phyloP scores from a whole-genome alignment of 2,329 filamentous ascomycete species.

The Ascochyta fabae region DNA sequence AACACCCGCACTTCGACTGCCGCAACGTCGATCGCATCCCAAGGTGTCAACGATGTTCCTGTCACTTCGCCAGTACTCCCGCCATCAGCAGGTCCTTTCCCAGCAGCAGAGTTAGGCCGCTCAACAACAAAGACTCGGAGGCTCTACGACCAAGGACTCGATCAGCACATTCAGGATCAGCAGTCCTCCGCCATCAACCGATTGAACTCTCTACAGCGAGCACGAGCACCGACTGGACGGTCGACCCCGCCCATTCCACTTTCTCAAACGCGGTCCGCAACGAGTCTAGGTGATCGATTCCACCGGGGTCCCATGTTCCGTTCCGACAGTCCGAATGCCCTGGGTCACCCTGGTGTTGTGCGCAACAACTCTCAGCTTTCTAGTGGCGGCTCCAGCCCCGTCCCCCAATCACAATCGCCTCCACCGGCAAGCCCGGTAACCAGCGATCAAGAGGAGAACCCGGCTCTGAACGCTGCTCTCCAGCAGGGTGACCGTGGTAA shows the following conservation, averaged over 20 bases:
- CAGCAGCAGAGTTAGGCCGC: conserved; percentile 61
- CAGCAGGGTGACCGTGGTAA: conserved; percentile 81
- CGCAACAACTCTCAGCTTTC: conserved; percentile 37
- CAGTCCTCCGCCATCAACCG: conserved; percentile 78
- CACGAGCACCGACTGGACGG: conserved; percentile 54
- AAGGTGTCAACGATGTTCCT: conserved; percentile 53
- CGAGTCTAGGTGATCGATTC: conserved; percentile 57
- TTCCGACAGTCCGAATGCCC: conserved; percentile 57
- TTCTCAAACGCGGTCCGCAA: conserved; percentile 52
- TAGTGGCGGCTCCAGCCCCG: conserved; percentile 50
- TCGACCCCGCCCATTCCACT: conserved; percentile 59
- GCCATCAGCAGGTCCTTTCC: conserved; percentile 34
- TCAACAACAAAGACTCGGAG: conserved; percentile 73
- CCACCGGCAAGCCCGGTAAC: conserved; percentile 70
- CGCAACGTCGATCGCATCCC: conserved; percentile 86
- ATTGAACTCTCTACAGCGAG: conserved; percentile 77
- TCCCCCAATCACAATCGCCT: conserved; percentile 55
- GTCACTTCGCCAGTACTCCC: conserved; percentile 40
- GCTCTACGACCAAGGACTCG: conserved; percentile 82
- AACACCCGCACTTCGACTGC: conserved; percentile 78
- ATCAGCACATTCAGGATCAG: conserved; percentile 80
- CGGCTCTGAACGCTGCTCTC: conserved; percentile 66
- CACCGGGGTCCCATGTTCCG: conserved; percentile 48
- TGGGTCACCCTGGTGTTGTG: conserved; percentile 45
- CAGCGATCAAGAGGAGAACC: conserved; percentile 74